Base-by-base conservation (phyloP, 2,329 filamentous ascomycete species). In the Calonectria fujianensis region DNA sequence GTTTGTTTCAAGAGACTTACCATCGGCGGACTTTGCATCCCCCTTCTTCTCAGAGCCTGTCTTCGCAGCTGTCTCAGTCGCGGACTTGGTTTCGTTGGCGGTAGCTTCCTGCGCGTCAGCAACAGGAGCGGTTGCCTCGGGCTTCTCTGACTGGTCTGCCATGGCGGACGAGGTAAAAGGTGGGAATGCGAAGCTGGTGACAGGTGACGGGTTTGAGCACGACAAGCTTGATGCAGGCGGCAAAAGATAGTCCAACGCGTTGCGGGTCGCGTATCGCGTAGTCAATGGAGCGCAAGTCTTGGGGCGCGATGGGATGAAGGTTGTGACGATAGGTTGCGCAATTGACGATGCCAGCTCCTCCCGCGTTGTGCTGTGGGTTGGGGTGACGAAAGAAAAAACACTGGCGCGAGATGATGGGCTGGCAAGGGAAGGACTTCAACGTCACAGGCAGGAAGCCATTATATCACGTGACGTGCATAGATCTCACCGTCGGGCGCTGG, bases 131-230 rank as follows among this genome's bases (percentile, higher is more conserved):
- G 83, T 78, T 72, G 78, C 82, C 70, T 85, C 84, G 72, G 82
- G 76, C 81, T 85, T 85, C 79, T 86, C 84, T 64, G 82, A 68
- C 77, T 83, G 83, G 72, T 87, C 85, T 70, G 85, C 84, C 86
- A 87, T 87, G 79, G 80, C 81, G 79, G 74, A 73, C 54, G 57
- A 68, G 78, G 71, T 74, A 63, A 61, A 69, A 69, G 72, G 70
- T 74, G 73, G 73, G 69, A 72, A 79, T 80, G 76, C 77, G 78
- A 80, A 72, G 64, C 66, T 69, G 66, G 32, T 74, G 65, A 74
- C 73, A 66, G 63, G 65, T 74, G 72, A 76, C 75, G 72, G 70
- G 72, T 77, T 68, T 73, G 71, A 76, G 73, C 67, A 65, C 74
- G 72, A 69, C 63, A 61, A 74, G 72, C 59, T 69, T 39, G 20